Conservation (phyloP, 306 rosid species). For the Casuarina cunninghamiana region DNA sequence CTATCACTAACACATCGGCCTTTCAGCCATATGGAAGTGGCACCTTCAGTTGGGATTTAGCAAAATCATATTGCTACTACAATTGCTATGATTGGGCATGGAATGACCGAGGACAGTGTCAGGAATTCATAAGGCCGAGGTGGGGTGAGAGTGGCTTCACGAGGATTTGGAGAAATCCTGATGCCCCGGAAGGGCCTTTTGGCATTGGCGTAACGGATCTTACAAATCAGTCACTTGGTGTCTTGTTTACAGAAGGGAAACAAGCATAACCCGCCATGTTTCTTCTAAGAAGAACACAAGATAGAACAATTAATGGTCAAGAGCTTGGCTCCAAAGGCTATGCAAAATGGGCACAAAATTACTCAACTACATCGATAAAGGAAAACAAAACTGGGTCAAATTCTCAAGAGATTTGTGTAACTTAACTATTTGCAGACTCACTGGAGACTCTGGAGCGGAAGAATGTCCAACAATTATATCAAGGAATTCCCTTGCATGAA, state of each 20-base stretch:
- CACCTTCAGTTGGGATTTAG: too few relatives aligned
- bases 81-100: too few relatives aligned
- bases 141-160: too few relatives aligned
- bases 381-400: background rate
- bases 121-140: too few relatives aligned
- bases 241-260: background rate
- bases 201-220: background rate
- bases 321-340: background rate
- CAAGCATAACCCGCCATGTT: background rate
- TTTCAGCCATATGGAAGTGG: too few relatives aligned
- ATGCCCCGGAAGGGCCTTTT: background rate
- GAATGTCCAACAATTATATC: background rate
- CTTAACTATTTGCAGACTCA: background rate
- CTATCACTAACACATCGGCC: too few relatives aligned
- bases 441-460: background rate
- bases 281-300: background rate
- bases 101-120: too few relatives aligned
- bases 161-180: too few relatives aligned
- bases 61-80: too few relatives aligned
- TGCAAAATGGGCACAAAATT: background rate
- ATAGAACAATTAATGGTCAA: background rate
- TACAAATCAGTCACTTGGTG: background rate
- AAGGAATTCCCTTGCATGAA: background rate
- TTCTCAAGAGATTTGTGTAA: background rate
- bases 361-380: background rate